A percentile compares a stretch with the other conserved stretches of the same genome.
phyloP scores from a whole-genome alignment of 208 protist species.

The Lotmaria passim region DNA sequence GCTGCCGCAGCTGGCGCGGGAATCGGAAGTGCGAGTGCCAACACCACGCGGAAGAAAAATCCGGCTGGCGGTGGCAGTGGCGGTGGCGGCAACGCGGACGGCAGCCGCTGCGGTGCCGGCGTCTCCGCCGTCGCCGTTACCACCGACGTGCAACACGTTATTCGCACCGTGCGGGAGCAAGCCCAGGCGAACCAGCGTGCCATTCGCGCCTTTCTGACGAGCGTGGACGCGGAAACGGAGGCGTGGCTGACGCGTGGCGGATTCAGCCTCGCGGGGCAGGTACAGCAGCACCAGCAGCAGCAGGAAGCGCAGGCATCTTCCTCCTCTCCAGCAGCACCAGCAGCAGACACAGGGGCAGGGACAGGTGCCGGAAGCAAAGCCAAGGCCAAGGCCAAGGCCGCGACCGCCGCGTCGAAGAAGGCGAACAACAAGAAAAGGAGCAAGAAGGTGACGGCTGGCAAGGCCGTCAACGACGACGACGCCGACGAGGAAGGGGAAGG shows the following conservation, averaged over 20 bases:
- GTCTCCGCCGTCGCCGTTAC: slow-evolving; percentile 16
- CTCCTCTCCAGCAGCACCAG: not conserved
- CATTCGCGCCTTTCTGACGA: slow-evolving; percentile 25
- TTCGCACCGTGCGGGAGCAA: slow-evolving; percentile 26
- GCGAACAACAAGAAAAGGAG: not conserved
- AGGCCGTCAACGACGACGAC: slow-evolving; percentile 1
- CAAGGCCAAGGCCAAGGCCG: slow-evolving; percentile 3
- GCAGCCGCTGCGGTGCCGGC: slow-evolving; percentile 2
- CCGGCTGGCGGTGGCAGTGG: not conserved
- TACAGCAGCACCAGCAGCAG: slow-evolving; percentile 3
- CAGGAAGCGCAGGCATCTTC: not conserved
- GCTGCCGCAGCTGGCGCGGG: slow-evolving; percentile 4
- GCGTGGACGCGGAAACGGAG: slow-evolving; percentile 19
- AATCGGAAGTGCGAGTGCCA: slow-evolving; percentile 14
- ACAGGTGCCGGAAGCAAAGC: not conserved
- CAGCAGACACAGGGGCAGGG: not conserved
- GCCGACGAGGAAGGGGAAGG: slow-evolving; percentile 1
- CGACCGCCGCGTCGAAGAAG: slow-evolving; percentile 12
- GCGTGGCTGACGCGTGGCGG: slow-evolving; percentile 42
- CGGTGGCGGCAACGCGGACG: not conserved
- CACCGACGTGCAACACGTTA: slow-evolving; percentile 23
- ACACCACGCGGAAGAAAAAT: slow-evolving; percentile 6
- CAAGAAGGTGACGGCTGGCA: slow-evolving; percentile 6
- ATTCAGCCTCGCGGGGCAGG: slow-evolving; percentile 16
- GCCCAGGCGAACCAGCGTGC: slow-evolving; percentile 15